phyloP scores from a whole-genome alignment of 176 grass and related monocot species.

The Bromus sterilis region DNA sequence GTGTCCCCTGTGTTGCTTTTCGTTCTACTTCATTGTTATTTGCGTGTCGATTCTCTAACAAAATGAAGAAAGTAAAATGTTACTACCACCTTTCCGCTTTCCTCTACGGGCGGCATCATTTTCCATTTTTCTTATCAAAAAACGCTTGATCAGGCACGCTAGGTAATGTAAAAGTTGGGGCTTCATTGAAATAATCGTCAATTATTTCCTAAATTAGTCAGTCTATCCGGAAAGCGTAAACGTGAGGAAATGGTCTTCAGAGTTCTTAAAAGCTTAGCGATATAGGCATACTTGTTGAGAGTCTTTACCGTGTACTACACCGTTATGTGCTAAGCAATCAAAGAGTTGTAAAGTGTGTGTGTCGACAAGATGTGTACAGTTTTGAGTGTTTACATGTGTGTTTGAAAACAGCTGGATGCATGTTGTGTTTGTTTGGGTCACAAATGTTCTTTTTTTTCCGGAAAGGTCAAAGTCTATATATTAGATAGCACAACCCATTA shows the following conservation, averaged over 20 bases:
- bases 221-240: neutral
- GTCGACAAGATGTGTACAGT: neutral
- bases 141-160: too few species aligned
- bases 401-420: too few species aligned
- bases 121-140: neutral
- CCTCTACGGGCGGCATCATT: neutral
- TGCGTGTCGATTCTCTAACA: too few species aligned
- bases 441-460: too few species aligned
- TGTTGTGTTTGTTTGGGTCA: too few species aligned
- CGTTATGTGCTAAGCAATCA: neutral
- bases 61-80: neutral
- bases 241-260: constrained; percentile 16
- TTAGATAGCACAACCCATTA: too few species aligned
- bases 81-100: neutral
- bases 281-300: neutral
- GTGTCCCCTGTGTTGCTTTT: too few species aligned
- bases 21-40: too few species aligned
- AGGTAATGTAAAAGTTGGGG: neutral
- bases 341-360: neutral
- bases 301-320: neutral
- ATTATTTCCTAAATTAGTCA: neutral
- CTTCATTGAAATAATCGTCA: neutral
- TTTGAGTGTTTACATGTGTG: too few species aligned
- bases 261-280: neutral
- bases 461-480: too few species aligned